These are phyloP conservation scores for Castanea crenata DNA, from an alignment of 306 rosid genomes.

Conservation along the genomic window DNA sequence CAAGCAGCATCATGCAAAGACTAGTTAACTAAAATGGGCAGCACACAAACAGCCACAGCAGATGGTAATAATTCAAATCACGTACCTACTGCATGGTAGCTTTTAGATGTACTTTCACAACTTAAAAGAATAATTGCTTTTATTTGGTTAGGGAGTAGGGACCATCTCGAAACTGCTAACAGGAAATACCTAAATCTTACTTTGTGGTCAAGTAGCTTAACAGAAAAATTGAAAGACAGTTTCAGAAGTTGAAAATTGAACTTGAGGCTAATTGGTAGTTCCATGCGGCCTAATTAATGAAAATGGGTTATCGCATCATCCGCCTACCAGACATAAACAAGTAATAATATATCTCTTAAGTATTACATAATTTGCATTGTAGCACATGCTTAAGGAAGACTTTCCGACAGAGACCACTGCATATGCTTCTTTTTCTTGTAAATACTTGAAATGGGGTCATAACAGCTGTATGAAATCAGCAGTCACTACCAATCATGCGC, in stretches of 20 bases:
- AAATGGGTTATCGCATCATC: background rate
- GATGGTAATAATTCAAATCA: background rate
- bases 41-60: background rate
- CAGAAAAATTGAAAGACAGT: background rate
- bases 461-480: background rate
- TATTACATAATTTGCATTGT: background rate
- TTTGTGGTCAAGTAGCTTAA: background rate
- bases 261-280: background rate
- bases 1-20: conserved; percentile 4
- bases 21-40: background rate
- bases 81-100: background rate
- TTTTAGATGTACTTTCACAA: background rate
- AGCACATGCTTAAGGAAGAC: background rate
- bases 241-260: background rate
- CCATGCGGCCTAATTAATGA: too few species aligned
- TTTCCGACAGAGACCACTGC: background rate
- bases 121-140: background rate
- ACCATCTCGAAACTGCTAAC: background rate
- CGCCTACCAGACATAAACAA: background rate
- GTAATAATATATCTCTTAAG: background rate
- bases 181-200: background rate
- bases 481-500: background rate
- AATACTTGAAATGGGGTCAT: background rate
- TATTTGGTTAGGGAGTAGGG: background rate
- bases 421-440: background rate